A percentile compares a stretch with the other conserved stretches of the same genome.
These are phyloP conservation scores for Epichloe bromicola DNA, from an alignment of 2,329 filamentous ascomycete species.

Conservation along the genomic window DNA sequence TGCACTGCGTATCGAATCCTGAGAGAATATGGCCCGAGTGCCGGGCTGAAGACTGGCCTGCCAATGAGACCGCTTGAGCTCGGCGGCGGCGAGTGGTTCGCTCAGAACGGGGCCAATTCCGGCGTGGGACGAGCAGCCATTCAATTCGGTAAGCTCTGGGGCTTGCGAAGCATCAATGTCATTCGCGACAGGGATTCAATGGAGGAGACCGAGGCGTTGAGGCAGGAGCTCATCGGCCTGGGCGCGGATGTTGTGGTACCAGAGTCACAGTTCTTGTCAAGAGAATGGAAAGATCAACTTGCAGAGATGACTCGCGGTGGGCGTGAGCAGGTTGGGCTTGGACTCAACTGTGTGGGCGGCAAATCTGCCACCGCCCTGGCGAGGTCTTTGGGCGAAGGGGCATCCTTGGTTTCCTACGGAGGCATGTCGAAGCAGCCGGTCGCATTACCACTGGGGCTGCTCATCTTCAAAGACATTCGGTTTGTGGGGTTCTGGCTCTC, in stretches of 20 bases:
- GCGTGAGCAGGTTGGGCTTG: slow-evolving; percentile 60
- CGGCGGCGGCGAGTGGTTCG: slow-evolving; percentile 67
- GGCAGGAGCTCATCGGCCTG: slow-evolving; percentile 37
- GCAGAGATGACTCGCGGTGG: slow-evolving; percentile 58
- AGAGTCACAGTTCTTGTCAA: slow-evolving; percentile 39
- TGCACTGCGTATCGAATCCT: slow-evolving; percentile 92
- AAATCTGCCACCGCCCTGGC: slow-evolving; percentile 69
- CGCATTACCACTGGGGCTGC: slow-evolving; percentile 62
- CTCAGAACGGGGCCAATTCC: slow-evolving; percentile 93
- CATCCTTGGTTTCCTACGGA: slow-evolving; percentile 82
- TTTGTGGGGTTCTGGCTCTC: slow-evolving; percentile 95
- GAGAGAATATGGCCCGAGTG: slow-evolving; percentile 53
- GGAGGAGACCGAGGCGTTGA: slow-evolving; percentile 49
- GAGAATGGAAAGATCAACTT: slow-evolving; percentile 48
- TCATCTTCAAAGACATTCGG: slow-evolving; percentile 86
- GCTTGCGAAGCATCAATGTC: slow-evolving; percentile 80
- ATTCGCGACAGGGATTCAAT: slow-evolving; percentile 57
- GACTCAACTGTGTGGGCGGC: slow-evolving; percentile 88
- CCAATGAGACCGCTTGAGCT: slow-evolving; percentile 31
- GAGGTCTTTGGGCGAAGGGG: slow-evolving; percentile 54
- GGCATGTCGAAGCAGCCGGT: slow-evolving; percentile 89
- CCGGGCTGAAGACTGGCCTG: slow-evolving; percentile 30
- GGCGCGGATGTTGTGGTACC: slow-evolving; percentile 46
- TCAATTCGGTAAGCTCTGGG: slow-evolving; percentile 77
- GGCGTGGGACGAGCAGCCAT: slow-evolving; percentile 87